phyloP scores from a whole-genome alignment of 2,329 filamentous ascomycete genomes.

The Fusarium phyllophilum region DNA sequence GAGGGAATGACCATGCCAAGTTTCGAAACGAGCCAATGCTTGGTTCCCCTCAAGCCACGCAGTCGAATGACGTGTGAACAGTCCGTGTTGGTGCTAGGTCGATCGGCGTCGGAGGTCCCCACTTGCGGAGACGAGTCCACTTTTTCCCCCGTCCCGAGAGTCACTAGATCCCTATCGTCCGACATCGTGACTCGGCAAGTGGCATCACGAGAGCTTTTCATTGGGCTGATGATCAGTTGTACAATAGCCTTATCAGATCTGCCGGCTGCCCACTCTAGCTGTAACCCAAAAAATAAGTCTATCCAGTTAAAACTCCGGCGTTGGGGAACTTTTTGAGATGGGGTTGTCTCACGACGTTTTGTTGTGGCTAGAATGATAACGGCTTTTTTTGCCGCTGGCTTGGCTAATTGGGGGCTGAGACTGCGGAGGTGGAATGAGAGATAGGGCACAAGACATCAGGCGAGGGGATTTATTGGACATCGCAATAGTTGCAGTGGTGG shows the following conservation, averaged over 20 bases:
- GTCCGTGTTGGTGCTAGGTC: slow-evolving; percentile 1
- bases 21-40: slow-evolving; percentile 27
- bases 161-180: slow-evolving; percentile 18
- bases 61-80: slow-evolving; percentile 15
- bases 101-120: slow-evolving; percentile 7
- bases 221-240: slow-evolving; percentile 11
- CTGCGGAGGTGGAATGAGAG: neutral
- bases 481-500: neutral
- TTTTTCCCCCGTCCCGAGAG: slow-evolving; percentile 1
- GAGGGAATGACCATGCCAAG: slow-evolving; percentile 15
- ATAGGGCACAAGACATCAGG: neutral
- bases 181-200: slow-evolving; percentile 21
- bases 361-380: neutral
- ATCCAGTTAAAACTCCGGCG: slow-evolving; percentile 5
- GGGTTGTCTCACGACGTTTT: neutral
- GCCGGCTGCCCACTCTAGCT: slow-evolving; percentile 11
- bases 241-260: slow-evolving; percentile 30
- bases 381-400: neutral
- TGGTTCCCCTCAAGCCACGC: slow-evolving; percentile 31
- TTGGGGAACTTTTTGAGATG: neutral
- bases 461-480: neutral
- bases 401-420: neutral
- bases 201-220: neutral
- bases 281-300: neutral
- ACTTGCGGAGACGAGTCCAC: neutral